These are phyloP conservation scores for Cornus florida DNA, from an alignment of 148 eudicot genomes.

Conservation along the genomic window DNA sequence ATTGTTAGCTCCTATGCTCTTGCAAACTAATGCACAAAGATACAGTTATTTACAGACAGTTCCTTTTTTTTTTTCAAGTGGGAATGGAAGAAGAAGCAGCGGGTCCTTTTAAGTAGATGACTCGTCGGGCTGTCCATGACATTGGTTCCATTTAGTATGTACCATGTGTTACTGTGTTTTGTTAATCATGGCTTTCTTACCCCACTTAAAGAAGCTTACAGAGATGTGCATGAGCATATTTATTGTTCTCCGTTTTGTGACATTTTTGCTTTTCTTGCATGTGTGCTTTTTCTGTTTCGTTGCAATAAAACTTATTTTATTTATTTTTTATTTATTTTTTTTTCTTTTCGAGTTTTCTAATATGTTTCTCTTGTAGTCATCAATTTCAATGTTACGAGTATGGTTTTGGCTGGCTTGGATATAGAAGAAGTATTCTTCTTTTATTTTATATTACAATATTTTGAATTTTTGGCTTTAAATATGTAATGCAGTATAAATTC, in stretches of 20 bases:
- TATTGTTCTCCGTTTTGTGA: not conserved
- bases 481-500: slow-evolving; percentile 39
- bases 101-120: too few species aligned
- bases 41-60: not conserved
- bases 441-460: too few species aligned
- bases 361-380: not conserved
- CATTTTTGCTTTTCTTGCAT: not conserved
- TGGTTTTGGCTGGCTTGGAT: not conserved
- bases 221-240: not conserved
- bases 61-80: too few species aligned
- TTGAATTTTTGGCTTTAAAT: not conserved
- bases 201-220: not conserved
- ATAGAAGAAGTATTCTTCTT: not conserved
- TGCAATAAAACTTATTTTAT: not conserved
- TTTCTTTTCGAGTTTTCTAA: not conserved
- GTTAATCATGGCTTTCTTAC: not conserved
- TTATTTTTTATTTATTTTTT: too few species aligned
- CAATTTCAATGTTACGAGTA: too few species aligned
- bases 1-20: not conserved
- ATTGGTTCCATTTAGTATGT: not conserved
- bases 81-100: too few species aligned
- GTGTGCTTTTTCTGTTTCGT: not conserved
- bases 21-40: not conserved
- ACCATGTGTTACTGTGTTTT: too few species aligned
- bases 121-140: too few species aligned